Conservation (phyloP, 495 filamentous ascomycete species). For the Xylaria grammica region DNA sequence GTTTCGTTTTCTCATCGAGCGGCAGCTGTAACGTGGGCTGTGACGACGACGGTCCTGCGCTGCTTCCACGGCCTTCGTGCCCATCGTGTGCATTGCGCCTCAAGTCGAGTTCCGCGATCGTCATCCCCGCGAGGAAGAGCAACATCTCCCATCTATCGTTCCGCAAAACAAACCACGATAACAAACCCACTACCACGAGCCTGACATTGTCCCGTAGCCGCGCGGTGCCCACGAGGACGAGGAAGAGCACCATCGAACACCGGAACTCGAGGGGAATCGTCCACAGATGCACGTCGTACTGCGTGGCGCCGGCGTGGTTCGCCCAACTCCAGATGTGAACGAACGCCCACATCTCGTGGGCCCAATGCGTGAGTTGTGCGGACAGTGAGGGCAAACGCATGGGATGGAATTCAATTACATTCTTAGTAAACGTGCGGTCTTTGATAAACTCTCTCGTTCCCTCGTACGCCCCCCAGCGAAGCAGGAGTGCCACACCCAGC, state of each 20-base stretch:
- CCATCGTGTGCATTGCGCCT: conserved; percentile 36
- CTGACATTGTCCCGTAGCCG: conserved; percentile 35
- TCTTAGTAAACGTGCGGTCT: conserved; percentile 41
- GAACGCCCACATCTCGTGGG: conserved; percentile 40
- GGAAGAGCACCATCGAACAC: conserved; percentile 68
- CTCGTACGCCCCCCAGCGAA: conserved; percentile 58
- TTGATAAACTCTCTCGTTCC: conserved; percentile 47
- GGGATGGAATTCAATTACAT: conserved; percentile 52
- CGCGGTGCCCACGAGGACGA: conserved; percentile 57
- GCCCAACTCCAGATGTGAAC: conserved; percentile 50
- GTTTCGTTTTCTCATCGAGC: conserved; percentile 22
- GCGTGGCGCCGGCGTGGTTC: conserved; percentile 47
- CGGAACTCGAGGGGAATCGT: conserved; percentile 76
- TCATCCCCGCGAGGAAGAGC: conserved; percentile 47
- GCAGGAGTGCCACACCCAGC: conserved; percentile 59
- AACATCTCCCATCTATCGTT: conserved; percentile 50
- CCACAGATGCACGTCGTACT: conserved; percentile 72
- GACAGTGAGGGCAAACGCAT: conserved; percentile 26
- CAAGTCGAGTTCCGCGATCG: conserved; percentile 47
- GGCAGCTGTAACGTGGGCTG: conserved; percentile 27
- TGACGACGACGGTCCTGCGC: conserved; percentile 20
- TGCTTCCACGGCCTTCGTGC: conserved; percentile 8
- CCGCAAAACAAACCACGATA: conserved; percentile 41
- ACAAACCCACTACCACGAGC: conserved; percentile 28
- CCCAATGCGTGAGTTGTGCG: conserved; percentile 43